Conservation (phyloP, 495 filamentous ascomycete genomes). For the Penicillium ochrochloron region DNA sequence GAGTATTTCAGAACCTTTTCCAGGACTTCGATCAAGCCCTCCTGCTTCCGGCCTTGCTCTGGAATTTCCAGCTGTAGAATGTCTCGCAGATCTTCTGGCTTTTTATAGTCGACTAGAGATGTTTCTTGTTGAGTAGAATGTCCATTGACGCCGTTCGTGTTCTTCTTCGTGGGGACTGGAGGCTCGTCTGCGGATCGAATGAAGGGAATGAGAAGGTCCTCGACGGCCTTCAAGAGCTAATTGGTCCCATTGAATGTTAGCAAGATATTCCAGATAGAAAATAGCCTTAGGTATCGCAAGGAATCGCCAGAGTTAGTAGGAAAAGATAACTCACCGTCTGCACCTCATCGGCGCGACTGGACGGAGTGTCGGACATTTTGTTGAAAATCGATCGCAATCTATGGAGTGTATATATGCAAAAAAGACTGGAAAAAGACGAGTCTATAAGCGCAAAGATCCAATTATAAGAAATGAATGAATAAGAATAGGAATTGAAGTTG, state of each 20-base stretch:
- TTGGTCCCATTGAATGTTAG: background rate
- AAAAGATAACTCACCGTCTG: slow-evolving; percentile 42
- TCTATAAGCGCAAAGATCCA: slow-evolving; percentile 3
- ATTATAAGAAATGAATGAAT: slow-evolving; percentile 1
- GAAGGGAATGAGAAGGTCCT: slow-evolving; percentile 77
- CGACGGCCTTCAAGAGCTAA: slow-evolving; percentile 74
- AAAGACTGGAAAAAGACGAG: background rate
- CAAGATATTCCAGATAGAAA: background rate
- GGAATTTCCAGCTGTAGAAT: slow-evolving; percentile 71
- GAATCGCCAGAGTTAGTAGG: background rate
- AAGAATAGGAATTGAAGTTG: slow-evolving; percentile 9
- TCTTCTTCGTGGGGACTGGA: slow-evolving; percentile 46
- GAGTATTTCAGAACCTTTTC: slow-evolving; percentile 74
- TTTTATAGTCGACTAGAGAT: slow-evolving; percentile 69
- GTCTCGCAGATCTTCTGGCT: slow-evolving; percentile 68
- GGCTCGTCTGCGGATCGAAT: slow-evolving; percentile 72
- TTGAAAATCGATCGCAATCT: slow-evolving; percentile 3
- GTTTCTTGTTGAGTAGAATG: slow-evolving; percentile 53
- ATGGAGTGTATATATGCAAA: background rate
- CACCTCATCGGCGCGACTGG: slow-evolving; percentile 50
- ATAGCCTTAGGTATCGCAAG: background rate
- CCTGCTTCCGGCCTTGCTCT: slow-evolving; percentile 65
- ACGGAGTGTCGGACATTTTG: slow-evolving; percentile 34
- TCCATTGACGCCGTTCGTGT: slow-evolving; percentile 55
- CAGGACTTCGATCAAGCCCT: slow-evolving; percentile 69